These are phyloP conservation scores for Pestalotiopsis sp. DNA, from an alignment of 2,329 filamentous ascomycete genomes.

Conservation along the genomic window DNA sequence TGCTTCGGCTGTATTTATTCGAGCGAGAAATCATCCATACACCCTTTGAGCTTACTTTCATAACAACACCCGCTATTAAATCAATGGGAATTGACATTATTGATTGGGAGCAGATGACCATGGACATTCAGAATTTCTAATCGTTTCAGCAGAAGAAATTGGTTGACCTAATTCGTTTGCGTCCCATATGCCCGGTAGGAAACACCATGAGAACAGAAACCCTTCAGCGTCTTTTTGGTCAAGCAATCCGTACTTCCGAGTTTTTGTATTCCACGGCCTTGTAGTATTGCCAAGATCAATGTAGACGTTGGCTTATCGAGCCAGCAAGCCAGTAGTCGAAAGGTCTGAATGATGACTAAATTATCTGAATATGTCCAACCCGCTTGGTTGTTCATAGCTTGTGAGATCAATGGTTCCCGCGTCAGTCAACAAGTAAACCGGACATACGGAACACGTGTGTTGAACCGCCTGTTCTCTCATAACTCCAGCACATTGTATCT, in stretches of 20 bases:
- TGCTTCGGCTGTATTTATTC: constrained; percentile 4
- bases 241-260: too few relatives aligned
- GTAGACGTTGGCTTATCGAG: too few relatives aligned
- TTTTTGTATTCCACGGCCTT: too few relatives aligned
- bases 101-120: not conserved
- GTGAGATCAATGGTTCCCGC: not conserved
- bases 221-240: too few relatives aligned
- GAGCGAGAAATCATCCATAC: constrained; percentile 7
- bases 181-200: too few relatives aligned
- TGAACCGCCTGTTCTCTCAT: not conserved
- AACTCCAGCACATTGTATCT: not conserved
- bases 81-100: not conserved
- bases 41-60: not conserved
- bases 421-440: not conserved
- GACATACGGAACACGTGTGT: not conserved
- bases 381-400: not conserved
- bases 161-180: not conserved
- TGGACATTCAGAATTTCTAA: too few relatives aligned
- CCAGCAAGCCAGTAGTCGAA: too few relatives aligned
- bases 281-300: too few relatives aligned
- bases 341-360: too few relatives aligned
- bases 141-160: too few relatives aligned
- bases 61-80: not conserved
- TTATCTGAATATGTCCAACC: not conserved
- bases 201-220: too few relatives aligned